Conservation (phyloP, 2,329 filamentous ascomycete species). For the Chaetoscypha palmicola region DNA sequence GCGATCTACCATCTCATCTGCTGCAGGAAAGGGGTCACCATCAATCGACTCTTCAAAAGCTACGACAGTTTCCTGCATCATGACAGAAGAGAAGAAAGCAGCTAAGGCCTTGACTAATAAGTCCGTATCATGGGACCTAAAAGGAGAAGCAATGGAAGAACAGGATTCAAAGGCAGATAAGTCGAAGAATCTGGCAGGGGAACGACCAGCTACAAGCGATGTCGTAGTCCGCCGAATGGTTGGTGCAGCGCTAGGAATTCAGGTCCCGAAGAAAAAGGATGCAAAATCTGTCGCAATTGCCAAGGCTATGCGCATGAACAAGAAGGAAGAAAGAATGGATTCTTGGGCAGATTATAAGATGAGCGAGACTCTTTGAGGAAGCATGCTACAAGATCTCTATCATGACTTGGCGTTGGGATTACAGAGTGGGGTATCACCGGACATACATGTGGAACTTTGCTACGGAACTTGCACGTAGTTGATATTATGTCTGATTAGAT, state of each 20-base stretch:
- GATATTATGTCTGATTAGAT: no score
- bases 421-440: no score
- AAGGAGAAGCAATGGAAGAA: neutral
- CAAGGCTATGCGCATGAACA: slow-evolving; percentile 1
- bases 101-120: neutral
- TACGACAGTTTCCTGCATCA: neutral
- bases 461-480: no score
- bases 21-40: neutral
- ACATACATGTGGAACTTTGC: no score
- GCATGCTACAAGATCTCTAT: neutral
- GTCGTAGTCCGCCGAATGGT: slow-evolving; percentile 10
- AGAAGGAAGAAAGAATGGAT: neutral
- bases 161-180: no score
- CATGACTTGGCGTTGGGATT: neutral
- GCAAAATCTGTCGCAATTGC: slow-evolving; percentile 1
- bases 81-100: neutral
- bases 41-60: neutral
- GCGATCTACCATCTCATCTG: neutral
- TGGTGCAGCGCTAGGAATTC: slow-evolving; percentile 6
- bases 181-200: neutral
- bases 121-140: neutral
- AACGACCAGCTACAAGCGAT: slow-evolving; percentile 8
- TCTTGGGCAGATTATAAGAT: slow-evolving; percentile 1
- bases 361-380: no score
- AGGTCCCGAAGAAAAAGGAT: slow-evolving; percentile 4